Base-by-base conservation (phyloP, 768 basidiomycete species). In the Mycena metata region DNA sequence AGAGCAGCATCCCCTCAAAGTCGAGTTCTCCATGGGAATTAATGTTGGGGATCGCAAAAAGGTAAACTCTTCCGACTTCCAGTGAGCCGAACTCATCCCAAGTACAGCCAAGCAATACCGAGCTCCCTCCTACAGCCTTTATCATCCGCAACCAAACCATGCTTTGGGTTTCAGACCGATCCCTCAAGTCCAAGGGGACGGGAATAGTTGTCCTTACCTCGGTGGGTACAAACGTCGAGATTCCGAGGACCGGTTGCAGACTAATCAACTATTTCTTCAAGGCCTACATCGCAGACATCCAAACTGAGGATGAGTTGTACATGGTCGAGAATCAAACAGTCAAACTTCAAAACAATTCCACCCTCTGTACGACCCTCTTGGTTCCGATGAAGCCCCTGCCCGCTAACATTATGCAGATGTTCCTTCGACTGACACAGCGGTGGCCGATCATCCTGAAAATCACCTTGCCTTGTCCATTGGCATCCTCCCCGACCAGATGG, bases 131-230 rank as follows among this genome's bases (percentile, higher is more conserved):
- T 8, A 51, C 15, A 4, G 10, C 52, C 26, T 54, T 54, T 35
- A 36, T 54, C 4, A 54, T 15, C 13, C 52, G 52, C 11, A 54
- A 54, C 52, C 52, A 54, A 13, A 54, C 52, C 30, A 54, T 36
- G 30, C 21, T 54, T 3, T 54, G 52, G 52, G 13, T 54, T 35
- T 36, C 15, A 16, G 35, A 54, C 13, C 10, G 19, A 3, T 8
- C 5, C 9, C 52, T 54, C 17, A 54, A 54, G 52, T 30, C 52
- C 5, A 54, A 54, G 21, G 33, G 15, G n/a, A 30, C 11, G 36
- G 52, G 52, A 19, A 54, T 54, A 36, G 17, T 54, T 2, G 17
- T 54, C 33, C 33, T 54, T 8, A 54, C 33, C 36, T 54, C n/a
- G n/a, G n/a, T n/a, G n/a, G n/a, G n/a, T n/a, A n/a, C n/a, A n/a